phyloP scores from a whole-genome alignment of 2,329 filamentous ascomycete genomes.

The Fusarium temperatum region DNA sequence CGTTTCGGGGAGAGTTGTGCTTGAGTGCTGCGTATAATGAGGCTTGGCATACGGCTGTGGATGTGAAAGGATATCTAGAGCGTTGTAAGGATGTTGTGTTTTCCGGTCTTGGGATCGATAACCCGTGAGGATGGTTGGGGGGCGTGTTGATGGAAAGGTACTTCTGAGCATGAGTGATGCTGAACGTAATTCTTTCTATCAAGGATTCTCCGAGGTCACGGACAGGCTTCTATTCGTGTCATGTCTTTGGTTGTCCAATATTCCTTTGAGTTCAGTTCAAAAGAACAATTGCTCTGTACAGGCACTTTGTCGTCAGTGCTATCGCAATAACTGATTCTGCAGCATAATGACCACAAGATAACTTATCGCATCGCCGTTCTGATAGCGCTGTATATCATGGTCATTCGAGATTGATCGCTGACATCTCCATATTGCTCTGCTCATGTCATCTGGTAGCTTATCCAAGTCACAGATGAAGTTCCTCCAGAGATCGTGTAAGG shows the following conservation, averaged over 20 bases:
- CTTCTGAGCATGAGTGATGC: too few species aligned
- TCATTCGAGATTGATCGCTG: accelerated
- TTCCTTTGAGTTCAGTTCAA: background rate
- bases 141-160: too few species aligned
- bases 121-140: too few species aligned
- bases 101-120: background rate
- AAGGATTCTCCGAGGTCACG: too few species aligned
- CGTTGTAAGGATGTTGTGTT: constrained; percentile 24
- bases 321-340: too few species aligned
- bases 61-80: constrained; percentile 36
- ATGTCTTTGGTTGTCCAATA: accelerated
- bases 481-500: background rate
- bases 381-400: background rate
- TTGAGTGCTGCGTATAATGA: constrained; percentile 55
- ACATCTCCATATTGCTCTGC: background rate
- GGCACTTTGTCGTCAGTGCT: too few species aligned
- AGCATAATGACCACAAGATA: too few species aligned
- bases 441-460: background rate
- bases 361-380: accelerated
- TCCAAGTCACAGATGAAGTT: background rate
- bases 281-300: too few species aligned
- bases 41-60: constrained; percentile 49
- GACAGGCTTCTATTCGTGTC: too few species aligned
- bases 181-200: too few species aligned
- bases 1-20: constrained; percentile 47